phyloP scores from a whole-genome alignment of 257 asterid species.

The Forsythia viridissima region DNA sequence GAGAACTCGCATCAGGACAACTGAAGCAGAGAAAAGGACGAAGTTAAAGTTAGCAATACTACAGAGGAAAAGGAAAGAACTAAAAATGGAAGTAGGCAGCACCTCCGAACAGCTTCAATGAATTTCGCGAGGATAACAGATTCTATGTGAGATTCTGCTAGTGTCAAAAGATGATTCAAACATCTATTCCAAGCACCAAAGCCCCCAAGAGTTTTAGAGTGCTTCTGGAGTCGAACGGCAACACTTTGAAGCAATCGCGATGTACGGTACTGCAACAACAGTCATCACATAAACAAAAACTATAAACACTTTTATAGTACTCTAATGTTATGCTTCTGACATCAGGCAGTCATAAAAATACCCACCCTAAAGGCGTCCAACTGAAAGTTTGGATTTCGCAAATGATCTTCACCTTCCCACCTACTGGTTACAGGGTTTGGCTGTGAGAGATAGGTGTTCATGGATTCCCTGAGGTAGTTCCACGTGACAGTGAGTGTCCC shows the following conservation, averaged over 20 bases:
- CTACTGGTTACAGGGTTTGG: conserved; percentile 97
- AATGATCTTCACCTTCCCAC: conserved; percentile 95
- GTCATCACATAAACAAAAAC: neutral
- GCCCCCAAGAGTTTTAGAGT: conserved; percentile 80
- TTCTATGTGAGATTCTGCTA: conserved; percentile 96
- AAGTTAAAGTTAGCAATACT: conserved; percentile 18
- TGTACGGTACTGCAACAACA: conserved; percentile 80
- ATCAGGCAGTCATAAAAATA: neutral
- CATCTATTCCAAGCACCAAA: conserved; percentile 99
- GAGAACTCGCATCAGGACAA: conserved; percentile 75
- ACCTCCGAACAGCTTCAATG: conserved; percentile 85
- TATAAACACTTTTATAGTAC: conserved; percentile 2
- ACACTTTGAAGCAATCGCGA: conserved; percentile 91
- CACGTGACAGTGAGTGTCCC: conserved; percentile 85
- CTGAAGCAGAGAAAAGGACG: conserved; percentile 38
- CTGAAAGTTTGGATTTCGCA: conserved; percentile 89
- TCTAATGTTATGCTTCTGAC: neutral
- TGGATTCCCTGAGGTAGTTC: conserved; percentile 91
- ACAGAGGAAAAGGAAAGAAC: neutral
- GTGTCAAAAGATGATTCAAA: conserved; percentile 89
- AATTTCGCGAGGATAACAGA: conserved; percentile 78
- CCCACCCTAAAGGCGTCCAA: conserved; percentile 93
- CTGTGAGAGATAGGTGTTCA: conserved; percentile 86
- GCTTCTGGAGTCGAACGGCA: conserved; percentile 83
- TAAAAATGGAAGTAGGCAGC: conserved; percentile 15